Evolutionary conservation across 441 rosid genomes (phyloP), one percentile per base, ranked within the genome.

Genomic region (Bocquillonia castaneifolia): DNA sequence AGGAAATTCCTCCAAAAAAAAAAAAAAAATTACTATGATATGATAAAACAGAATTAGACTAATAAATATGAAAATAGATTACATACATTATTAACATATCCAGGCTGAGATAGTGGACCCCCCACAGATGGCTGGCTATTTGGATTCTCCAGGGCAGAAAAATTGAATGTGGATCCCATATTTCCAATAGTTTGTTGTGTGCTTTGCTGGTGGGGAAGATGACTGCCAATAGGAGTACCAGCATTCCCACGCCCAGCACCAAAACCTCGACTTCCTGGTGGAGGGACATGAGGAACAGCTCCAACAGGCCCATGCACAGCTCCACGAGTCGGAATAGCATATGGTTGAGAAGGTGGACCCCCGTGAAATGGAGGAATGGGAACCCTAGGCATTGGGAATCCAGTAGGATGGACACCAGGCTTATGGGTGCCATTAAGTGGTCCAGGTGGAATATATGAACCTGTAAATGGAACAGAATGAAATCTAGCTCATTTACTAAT

Each of bases 51-150:
- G 3, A 68, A 39, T 26, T n/a, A 22, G 26, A 14, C 40, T 32
- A 32, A 55, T n/a, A 42, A 15, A 2, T 25, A n/a, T 20, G n/a
- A 29, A 31, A 55, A 22, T 5, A 62, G 5, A 50, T 20, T 48
- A 71, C 76, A 1, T 58, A 83, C 85, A 77, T 88, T 86, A 77
- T 78, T 92, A 72, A 85, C 96, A 79, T 84, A 92, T 76, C 97
- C 97, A 77, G 98, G 97, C 72, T 92, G 99, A 72, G 97, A 86
- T 45, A 95, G 76, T 67, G 92, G 98, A 72, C 93, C 98, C 56
- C 86, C 98, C 37, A 85, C 84, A 69, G 98, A 92, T 71, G 96
- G 95, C 74, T 95, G 99, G 81, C 92, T 95, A 73, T 81, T 89
- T 74, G 92, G 87, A 85, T 81, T 88, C 70, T 92, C 99, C 67